These are phyloP conservation scores for Penicillium sp. DNA, from an alignment of 2,329 filamentous ascomycete species.

Conservation along the genomic window DNA sequence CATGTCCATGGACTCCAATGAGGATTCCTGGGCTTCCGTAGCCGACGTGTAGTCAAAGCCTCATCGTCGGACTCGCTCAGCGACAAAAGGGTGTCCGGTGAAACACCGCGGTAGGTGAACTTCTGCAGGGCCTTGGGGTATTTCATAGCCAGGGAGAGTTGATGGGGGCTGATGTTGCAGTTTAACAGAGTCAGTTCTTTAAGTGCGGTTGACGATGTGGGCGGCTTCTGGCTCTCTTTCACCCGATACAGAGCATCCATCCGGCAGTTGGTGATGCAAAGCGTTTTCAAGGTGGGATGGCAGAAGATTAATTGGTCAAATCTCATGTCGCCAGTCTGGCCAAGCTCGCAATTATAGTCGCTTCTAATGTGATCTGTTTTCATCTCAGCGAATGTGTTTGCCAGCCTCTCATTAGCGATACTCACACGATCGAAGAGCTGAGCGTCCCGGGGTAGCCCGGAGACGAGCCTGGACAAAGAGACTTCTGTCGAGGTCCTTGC, in stretches of 20 bases:
- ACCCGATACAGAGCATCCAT: background rate
- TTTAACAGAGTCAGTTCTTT: slow-evolving; percentile 10
- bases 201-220: background rate
- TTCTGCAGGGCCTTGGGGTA: slow-evolving; percentile 5
- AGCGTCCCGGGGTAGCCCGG: too few species aligned
- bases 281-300: slow-evolving; percentile 4
- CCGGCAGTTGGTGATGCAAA: slow-evolving; percentile 7
- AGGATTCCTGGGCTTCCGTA: background rate
- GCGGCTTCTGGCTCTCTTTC: background rate
- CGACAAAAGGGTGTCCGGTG: background rate
- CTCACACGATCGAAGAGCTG: slow-evolving; percentile 1
- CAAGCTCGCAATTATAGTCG: background rate
- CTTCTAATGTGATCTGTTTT: slow-evolving; percentile 12
- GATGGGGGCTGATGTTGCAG: background rate
- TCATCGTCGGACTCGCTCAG: background rate
- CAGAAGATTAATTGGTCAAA: slow-evolving; percentile 3
- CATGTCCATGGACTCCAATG: slow-evolving; percentile 7
- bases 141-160: background rate
- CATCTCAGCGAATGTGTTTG: too few species aligned
- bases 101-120: slow-evolving; percentile 4
- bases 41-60: background rate
- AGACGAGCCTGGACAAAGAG: too few species aligned
- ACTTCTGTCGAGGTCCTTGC: too few species aligned
- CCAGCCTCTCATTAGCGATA: too few species aligned
- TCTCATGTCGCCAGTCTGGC: background rate